Evolutionary conservation across 129 eudicot genomes (phyloP).

Genomic region (Saussurea involucrata): DNA sequence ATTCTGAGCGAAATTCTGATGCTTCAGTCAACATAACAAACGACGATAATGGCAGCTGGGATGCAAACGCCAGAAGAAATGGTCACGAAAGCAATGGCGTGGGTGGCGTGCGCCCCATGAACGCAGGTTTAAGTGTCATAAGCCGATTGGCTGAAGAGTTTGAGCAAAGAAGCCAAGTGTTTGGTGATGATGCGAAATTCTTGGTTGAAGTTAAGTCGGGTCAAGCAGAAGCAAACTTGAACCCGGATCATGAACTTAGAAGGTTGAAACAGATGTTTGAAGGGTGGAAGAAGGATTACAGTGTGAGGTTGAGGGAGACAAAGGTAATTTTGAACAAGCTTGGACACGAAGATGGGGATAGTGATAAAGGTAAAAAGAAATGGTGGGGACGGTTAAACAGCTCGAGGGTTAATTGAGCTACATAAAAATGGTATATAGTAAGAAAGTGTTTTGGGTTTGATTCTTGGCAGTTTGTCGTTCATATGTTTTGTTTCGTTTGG

Average conservation of each 20-base stretch:
- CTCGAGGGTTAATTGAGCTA: constrained; percentile 44
- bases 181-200: constrained; percentile 92
- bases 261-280: constrained; percentile 89
- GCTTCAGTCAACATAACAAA: constrained; percentile 58
- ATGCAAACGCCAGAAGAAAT: constrained; percentile 40
- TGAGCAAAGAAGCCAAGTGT: constrained; percentile 86
- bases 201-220: constrained; percentile 94
- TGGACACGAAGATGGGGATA: constrained; percentile 58
- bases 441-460: not conserved
- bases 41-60: constrained; percentile 58
- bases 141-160: constrained; percentile 86
- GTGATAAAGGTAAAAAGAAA: constrained; percentile 64
- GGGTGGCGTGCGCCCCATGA: constrained; percentile 58
- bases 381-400: constrained; percentile 95
- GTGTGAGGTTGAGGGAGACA: constrained; percentile 79
- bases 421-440: constrained; percentile 11
- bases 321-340: constrained; percentile 80
- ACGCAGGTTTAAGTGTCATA: constrained; percentile 76
- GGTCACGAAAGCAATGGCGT: constrained; percentile 44
- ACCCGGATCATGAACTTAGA: constrained; percentile 80
- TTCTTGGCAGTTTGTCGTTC: constrained; percentile 18
- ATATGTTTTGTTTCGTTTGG: constrained; percentile 3
- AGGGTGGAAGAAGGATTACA: constrained; percentile 95
- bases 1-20: constrained; percentile 65
- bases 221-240: constrained; percentile 67